Base-by-base conservation (phyloP, 441 rosid genomes). In the Syzygium syzygioides region DNA sequence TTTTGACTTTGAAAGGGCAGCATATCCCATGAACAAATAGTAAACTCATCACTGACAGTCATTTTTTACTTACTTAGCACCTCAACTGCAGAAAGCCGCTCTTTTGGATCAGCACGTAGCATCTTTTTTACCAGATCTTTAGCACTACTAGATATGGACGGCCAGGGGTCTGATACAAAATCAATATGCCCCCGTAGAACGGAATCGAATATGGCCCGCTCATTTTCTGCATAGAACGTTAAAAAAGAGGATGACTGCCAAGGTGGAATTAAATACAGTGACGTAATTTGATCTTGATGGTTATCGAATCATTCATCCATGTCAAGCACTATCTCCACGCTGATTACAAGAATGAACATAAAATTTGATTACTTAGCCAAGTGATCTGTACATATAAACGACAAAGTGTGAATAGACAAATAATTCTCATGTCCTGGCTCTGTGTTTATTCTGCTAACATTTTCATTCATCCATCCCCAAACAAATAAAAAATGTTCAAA, bases 111-210 rank as follows among this genome's bases (percentile, higher is more conserved):
- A 86, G 94, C 91, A 9, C 54, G 85, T 30, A 95, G 91, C 97
- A 95, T 95, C 93, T 91, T 95, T 94, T 79, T 94, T 86, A 95
- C 96, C 90, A 95, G 94, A 93, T 94, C 96, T 90, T 94, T 95
- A 88, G 97, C 96, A 88, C 94, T 95, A 86, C 71, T 64, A 64
- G 97, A 93, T 89, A 95, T 90, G 3, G 93, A 83, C 18, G 97
- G 96, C 97, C 96, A 94, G 68, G 96, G 96, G 87, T 93, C 95
- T 60, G 96, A 93, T 56, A 93, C 91, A 92, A 95, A 95, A 89
- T 95, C 97, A 93, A 94, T 84, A 57, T 93, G 45, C 23, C 95
- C 96, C 56, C 91, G 89, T 59, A 93, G 93, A 91, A 95, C 84
- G 34, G 96, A 92, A 90, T 94, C 94, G 89, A 95, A 95, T 91